phyloP scores from a whole-genome alignment of 2,329 filamentous ascomycete genomes.

The Calonectria multiphialidica region DNA sequence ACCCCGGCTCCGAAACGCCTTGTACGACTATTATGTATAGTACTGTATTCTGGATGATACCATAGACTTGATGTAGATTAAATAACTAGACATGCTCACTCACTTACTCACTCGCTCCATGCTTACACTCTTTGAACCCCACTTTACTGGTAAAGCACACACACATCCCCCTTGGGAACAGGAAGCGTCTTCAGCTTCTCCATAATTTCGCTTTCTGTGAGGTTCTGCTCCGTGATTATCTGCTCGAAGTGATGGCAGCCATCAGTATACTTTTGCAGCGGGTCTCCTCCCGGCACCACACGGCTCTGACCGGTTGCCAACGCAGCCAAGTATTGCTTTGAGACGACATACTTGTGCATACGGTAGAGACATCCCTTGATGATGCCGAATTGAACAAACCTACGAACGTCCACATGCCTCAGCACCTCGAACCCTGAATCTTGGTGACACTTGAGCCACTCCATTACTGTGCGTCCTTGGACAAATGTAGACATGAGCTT shows the following conservation, averaged over 20 bases:
- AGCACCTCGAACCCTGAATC: slow-evolving; percentile 75
- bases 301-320: slow-evolving; percentile 66
- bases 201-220: slow-evolving; percentile 78
- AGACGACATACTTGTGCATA: slow-evolving; percentile 90
- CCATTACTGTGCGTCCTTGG: slow-evolving; percentile 85
- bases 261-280: slow-evolving; percentile 77
- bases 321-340: slow-evolving; percentile 69
- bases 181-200: slow-evolving; percentile 72
- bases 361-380: slow-evolving; percentile 96
- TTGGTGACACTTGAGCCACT: slow-evolving; percentile 85
- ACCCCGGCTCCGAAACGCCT: slow-evolving; percentile 10
- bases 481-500: slow-evolving; percentile 88
- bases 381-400: slow-evolving; percentile 94
- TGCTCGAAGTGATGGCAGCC: slow-evolving; percentile 84
- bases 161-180: slow-evolving; percentile 65
- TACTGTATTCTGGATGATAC: slow-evolving; percentile 45
- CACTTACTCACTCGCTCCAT: slow-evolving; percentile 1
- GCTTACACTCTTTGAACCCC: background rate
- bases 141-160: slow-evolving; percentile 62
- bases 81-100: slow-evolving; percentile 24
- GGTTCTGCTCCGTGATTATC: slow-evolving; percentile 81
- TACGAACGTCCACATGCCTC: slow-evolving; percentile 84
- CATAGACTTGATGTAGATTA: slow-evolving; percentile 43
- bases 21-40: slow-evolving; percentile 44
- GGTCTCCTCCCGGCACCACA: slow-evolving; percentile 56